Evolutionary conservation across 73 alveolate species (phyloP).

Genomic region (Paramecium primaurelia): DNA sequence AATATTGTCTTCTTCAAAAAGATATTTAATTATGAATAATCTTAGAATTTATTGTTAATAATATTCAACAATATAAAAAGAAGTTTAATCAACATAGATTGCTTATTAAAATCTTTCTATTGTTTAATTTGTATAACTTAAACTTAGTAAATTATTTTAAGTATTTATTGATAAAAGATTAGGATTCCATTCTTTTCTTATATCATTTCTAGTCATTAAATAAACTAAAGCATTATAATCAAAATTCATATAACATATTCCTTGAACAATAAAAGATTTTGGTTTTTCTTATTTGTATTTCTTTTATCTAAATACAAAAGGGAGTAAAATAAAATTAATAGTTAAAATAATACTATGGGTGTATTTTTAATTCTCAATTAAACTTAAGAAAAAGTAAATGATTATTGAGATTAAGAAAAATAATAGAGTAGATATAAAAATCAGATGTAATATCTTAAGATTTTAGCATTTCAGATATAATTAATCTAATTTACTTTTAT

Average conservation of each 20-base stretch:
- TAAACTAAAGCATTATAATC: constrained; percentile 22
- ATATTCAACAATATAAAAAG: not conserved
- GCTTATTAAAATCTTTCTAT: not conserved
- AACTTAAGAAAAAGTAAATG: not conserved
- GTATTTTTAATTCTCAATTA: not conserved
- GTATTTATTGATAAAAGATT: not conserved
- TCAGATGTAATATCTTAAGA: not conserved
- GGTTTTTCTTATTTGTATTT: not conserved
- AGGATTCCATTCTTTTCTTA: constrained; percentile 2
- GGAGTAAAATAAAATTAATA: not conserved
- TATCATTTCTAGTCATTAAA: not conserved
- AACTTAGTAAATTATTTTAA: not conserved
- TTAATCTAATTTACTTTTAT: not conserved
- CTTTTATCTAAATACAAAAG: not conserved
- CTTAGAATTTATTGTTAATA: not conserved
- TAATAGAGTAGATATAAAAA: not conserved
- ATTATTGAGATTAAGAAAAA: not conserved
- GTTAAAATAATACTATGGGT: not conserved
- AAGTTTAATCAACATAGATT: not conserved
- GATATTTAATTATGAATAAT: not conserved
- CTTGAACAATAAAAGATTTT: not conserved
- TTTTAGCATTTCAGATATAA: not conserved
- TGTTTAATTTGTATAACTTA: not conserved
- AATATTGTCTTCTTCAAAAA: not conserved
- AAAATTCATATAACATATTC: not conserved